Conservation (phyloP, 768 basidiomycete genomes). For the Suillus lakei region DNA sequence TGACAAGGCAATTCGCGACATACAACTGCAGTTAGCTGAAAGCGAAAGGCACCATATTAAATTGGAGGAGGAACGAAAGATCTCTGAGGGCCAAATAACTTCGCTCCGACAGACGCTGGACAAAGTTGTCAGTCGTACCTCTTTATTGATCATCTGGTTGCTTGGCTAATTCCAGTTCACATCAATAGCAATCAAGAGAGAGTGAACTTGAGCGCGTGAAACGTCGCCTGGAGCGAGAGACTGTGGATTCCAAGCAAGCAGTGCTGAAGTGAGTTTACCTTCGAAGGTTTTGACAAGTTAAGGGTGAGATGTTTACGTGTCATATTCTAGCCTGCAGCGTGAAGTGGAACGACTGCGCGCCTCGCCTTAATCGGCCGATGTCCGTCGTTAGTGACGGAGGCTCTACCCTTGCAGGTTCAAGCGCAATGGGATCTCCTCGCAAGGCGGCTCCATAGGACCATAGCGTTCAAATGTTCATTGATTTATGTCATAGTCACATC, state of each 20-base stretch:
- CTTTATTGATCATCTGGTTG: constrained; percentile 3
- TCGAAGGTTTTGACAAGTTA: not conserved
- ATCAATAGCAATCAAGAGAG: constrained; percentile 68
- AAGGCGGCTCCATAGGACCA: constrained; percentile 26
- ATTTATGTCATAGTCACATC: constrained; percentile 6
- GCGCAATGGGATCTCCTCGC: constrained; percentile 34
- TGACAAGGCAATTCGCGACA: constrained; percentile 55
- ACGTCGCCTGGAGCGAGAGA: constrained; percentile 78
- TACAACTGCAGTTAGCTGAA: constrained; percentile 59
- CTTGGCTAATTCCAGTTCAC: constrained; percentile 10
- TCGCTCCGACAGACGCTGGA: constrained; percentile 64
- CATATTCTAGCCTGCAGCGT: constrained; percentile 53
- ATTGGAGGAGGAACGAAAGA: constrained; percentile 68
- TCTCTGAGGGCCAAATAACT: constrained; percentile 61
- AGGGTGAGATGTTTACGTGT: not conserved
- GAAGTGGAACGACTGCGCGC: constrained; percentile 73
- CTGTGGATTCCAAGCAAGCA: constrained; percentile 72
- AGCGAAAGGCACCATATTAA: constrained; percentile 63
- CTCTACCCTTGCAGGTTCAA: constrained; percentile 11
- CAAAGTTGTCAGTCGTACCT: constrained; percentile 52
- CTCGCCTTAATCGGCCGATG: constrained; percentile 63
- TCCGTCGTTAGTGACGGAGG: constrained; percentile 32
- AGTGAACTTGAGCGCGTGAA: constrained; percentile 70
- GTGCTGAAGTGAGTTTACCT: constrained; percentile 60
- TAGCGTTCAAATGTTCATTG: constrained; percentile 12